Conservation (phyloP, 1,284 basidiomycete genomes). For the Kwoniella shivajii region DNA sequence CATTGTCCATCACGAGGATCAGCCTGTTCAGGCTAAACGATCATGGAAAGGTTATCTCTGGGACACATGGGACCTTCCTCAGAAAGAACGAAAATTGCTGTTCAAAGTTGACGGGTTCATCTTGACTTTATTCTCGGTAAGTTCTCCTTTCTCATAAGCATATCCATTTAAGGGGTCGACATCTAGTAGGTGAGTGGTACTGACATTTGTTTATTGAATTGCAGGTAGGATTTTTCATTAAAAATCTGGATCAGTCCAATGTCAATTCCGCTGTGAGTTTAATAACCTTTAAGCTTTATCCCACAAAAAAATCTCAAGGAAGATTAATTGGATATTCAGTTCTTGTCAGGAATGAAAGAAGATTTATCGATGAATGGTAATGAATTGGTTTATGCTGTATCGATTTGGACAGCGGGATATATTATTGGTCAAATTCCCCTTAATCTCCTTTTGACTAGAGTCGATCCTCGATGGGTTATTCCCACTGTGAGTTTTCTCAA, state of each 20-base stretch:
- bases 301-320: background rate
- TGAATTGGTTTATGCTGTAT: constrained; percentile 38
- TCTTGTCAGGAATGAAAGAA: constrained; percentile 66
- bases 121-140: constrained; percentile 39
- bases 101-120: constrained; percentile 47
- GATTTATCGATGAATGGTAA: constrained; percentile 53
- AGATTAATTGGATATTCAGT: background rate
- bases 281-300: background rate
- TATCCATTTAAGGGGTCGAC: no score
- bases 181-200: no score
- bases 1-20: no score
- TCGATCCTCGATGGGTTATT: constrained; percentile 43
- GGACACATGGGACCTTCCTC: constrained; percentile 40
- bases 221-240: constrained; percentile 40
- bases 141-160: constrained; percentile 1
- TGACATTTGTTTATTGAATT: no score
- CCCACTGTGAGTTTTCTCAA: constrained; percentile 23
- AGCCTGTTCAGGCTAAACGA: no score
- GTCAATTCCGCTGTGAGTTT: constrained; percentile 34
- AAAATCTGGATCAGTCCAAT: constrained; percentile 42
- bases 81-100: constrained; percentile 35
- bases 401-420: constrained; percentile 46
- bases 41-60: constrained; percentile 35
- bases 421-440: constrained; percentile 43
- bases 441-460: constrained; percentile 40